A percentile compares a stretch with the other conserved stretches of the same genome.
phyloP scores from a whole-genome alignment of 441 rosid genomes.

The Dalechampia spathulata region DNA sequence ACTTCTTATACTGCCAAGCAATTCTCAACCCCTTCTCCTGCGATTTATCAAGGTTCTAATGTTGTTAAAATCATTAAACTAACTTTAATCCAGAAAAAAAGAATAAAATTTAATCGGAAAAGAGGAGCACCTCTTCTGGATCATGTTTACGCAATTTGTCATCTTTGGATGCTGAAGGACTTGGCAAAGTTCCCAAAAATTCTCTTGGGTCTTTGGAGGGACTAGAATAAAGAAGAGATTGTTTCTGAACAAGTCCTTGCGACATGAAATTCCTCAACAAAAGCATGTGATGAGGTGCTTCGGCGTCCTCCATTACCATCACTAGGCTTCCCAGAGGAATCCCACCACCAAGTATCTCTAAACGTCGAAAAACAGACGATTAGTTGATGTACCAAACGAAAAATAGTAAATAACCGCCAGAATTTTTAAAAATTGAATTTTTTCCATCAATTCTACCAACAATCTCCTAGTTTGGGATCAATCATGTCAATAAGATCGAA shows the following conservation, averaged over 20 bases:
- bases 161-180: slow-evolving; percentile 60
- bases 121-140: slow-evolving; percentile 42
- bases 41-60: slow-evolving; percentile 10
- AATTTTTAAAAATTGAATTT: background rate
- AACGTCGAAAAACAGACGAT: slow-evolving; percentile 6
- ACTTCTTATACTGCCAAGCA: slow-evolving; percentile 97
- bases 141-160: slow-evolving; percentile 40
- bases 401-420: background rate
- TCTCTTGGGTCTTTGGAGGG: slow-evolving; percentile 77
- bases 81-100: background rate
- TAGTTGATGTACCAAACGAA: background rate
- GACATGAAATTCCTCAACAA: slow-evolving; percentile 88
- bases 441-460: background rate
- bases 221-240: slow-evolving; percentile 76
- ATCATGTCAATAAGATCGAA: too few relatives aligned
- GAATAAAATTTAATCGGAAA: background rate
- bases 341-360: slow-evolving; percentile 84
- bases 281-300: slow-evolving; percentile 96
- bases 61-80: background rate
- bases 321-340: slow-evolving; percentile 76
- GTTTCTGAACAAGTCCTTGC: slow-evolving; percentile 85
- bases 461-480: too few relatives aligned
- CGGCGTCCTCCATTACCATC: slow-evolving; percentile 96
- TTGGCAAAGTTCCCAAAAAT: slow-evolving; percentile 85
- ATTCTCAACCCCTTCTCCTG: slow-evolving; percentile 85